phyloP scores from a whole-genome alignment of 2,329 filamentous ascomycete genomes.

The Dryadomyces quercivorus region DNA sequence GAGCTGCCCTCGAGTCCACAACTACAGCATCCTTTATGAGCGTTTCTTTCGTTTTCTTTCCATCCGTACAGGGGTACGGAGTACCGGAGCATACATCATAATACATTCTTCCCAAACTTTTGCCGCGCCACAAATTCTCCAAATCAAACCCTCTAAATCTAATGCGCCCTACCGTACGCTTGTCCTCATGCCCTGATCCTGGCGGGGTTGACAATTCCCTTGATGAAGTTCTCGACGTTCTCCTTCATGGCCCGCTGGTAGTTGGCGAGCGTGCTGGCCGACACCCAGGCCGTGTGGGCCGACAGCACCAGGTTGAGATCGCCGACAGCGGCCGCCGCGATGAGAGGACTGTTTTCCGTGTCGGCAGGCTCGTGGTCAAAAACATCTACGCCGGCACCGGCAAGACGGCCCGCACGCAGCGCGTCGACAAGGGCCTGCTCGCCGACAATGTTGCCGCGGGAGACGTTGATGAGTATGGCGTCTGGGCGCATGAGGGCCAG shows the following conservation, averaged over 20 bases:
- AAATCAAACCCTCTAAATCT: too few species aligned
- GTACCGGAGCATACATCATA: too few species aligned
- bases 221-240: constrained; percentile 10
- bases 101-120: too few species aligned
- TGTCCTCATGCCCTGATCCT: constrained; percentile 6
- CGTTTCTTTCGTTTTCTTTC: neutral
- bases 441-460: constrained; percentile 21
- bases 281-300: constrained; percentile 12
- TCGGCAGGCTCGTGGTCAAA: constrained; percentile 22
- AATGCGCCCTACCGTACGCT: neutral
- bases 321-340: constrained; percentile 5
- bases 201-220: neutral
- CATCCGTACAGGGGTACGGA: too few species aligned
- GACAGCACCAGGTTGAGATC: constrained; percentile 12
- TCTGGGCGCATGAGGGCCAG: constrained; percentile 14
- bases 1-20: neutral
- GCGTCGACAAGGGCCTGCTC: constrained; percentile 22
- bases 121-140: too few species aligned
- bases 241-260: constrained; percentile 11
- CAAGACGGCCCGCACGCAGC: constrained; percentile 18
- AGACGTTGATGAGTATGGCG: constrained; percentile 21
- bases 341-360: constrained; percentile 7
- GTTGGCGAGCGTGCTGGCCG: constrained; percentile 11
- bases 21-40: neutral
- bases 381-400: constrained; percentile 23